These are phyloP conservation scores for Penicillium corylophilum DNA, from an alignment of 2,329 filamentous ascomycete species.

Conservation along the genomic window DNA sequence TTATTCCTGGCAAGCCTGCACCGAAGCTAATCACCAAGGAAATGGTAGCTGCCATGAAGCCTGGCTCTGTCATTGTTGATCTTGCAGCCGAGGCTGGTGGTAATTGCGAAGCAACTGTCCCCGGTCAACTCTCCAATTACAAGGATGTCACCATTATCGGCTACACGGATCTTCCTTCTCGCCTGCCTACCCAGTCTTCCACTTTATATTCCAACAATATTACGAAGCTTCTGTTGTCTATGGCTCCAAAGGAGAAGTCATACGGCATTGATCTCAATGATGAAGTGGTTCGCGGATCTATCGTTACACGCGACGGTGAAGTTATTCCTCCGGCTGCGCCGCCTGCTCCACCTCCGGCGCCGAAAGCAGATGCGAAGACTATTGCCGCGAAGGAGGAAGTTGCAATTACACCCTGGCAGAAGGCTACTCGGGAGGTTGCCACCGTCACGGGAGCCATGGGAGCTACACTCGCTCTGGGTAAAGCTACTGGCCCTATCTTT, in stretches of 20 bases:
- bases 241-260: slow-evolving; percentile 72
- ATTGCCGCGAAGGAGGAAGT: slow-evolving; percentile 57
- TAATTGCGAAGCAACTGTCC: slow-evolving; percentile 79
- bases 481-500: slow-evolving; percentile 76
- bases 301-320: slow-evolving; percentile 75
- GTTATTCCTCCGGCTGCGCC: slow-evolving; percentile 74
- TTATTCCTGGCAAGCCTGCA: slow-evolving; percentile 80
- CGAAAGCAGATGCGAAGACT: slow-evolving; percentile 52
- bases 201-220: slow-evolving; percentile 94
- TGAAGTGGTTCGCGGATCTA: slow-evolving; percentile 81
- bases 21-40: slow-evolving; percentile 80
- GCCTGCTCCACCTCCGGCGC: slow-evolving; percentile 57
- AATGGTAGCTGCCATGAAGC: slow-evolving; percentile 83
- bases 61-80: slow-evolving; percentile 84
- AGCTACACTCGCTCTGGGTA: slow-evolving; percentile 71
- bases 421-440: slow-evolving; percentile 71
- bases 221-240: slow-evolving; percentile 80
- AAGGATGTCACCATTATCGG: slow-evolving; percentile 83
- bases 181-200: slow-evolving; percentile 83
- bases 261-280: slow-evolving; percentile 80
- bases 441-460: slow-evolving; percentile 76
- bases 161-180: slow-evolving; percentile 84
- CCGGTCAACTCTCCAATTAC: slow-evolving; percentile 68
- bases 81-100: slow-evolving; percentile 84
- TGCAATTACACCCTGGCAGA: slow-evolving; percentile 78